These are phyloP conservation scores for Colletotrichum eremochloae DNA, from an alignment of 2,329 filamentous ascomycete species.

Conservation along the genomic window DNA sequence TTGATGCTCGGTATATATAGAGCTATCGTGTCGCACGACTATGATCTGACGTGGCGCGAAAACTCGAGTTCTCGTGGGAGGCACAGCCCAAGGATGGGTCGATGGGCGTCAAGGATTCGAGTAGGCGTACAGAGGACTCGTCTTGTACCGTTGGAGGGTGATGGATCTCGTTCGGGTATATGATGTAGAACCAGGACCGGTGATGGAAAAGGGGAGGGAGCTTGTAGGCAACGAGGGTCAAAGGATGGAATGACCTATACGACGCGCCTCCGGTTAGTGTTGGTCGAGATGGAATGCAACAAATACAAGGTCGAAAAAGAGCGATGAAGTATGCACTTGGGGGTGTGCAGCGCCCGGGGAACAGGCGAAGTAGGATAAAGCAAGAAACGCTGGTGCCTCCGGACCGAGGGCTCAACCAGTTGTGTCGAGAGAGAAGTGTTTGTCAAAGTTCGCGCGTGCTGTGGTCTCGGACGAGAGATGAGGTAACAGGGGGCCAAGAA, in stretches of 20 bases:
- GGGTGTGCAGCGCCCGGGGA: constrained; percentile 12
- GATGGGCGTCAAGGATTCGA: neutral
- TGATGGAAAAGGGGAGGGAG: constrained; percentile 28
- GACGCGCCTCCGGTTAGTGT: constrained; percentile 38
- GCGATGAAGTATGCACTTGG: constrained; percentile 16
- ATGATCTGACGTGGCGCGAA: constrained; percentile 14
- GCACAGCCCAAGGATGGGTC: constrained; percentile 28
- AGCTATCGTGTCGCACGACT: constrained; percentile 18
- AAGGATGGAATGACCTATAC: constrained; percentile 20
- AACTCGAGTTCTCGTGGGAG: neutral
- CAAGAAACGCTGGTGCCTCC: constrained; percentile 36
- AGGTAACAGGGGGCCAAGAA: constrained; percentile 43
- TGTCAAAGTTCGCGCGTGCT: constrained; percentile 41
- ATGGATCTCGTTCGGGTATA: constrained; percentile 8
- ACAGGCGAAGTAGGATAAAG: constrained; percentile 2
- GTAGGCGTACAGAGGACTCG: constrained; percentile 17
- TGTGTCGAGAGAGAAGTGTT: constrained; percentile 32
- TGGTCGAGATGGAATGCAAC: constrained; percentile 17
- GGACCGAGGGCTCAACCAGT: constrained; percentile 30
- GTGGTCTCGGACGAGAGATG: constrained; percentile 41
- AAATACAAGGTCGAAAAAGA: neutral
- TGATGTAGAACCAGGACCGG: constrained; percentile 11
- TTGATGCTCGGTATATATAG: constrained; percentile 25
- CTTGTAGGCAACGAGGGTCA: constrained; percentile 1
- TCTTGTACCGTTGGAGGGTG: neutral